Conservation (phyloP, 768 basidiomycete species). For the Imleria badia region DNA sequence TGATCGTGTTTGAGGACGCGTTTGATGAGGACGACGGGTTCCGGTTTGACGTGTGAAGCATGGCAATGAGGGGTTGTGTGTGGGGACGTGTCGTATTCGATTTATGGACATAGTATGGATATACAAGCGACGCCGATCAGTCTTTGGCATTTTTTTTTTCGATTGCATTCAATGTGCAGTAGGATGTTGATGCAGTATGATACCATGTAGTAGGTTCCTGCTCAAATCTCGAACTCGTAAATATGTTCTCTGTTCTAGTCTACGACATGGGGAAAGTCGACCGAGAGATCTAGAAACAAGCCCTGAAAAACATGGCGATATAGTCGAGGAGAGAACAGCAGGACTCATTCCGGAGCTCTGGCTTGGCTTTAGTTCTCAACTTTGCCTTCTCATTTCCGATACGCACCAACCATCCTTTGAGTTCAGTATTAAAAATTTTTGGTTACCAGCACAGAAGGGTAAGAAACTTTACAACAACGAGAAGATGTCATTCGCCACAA, state of each 20-base stretch:
- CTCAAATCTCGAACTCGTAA: neutral
- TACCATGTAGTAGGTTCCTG: neutral
- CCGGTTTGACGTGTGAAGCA: slow-evolving; percentile 26
- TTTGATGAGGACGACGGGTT: slow-evolving; percentile 31
- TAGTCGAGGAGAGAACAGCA: too few relatives aligned
- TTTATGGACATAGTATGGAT: slow-evolving; percentile 17
- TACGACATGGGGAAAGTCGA: neutral
- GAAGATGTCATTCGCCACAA: slow-evolving; percentile 12
- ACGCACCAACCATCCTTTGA: too few relatives aligned
- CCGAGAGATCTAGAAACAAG: too few relatives aligned
- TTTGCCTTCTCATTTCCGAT: too few relatives aligned
- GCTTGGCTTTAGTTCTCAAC: too few relatives aligned
- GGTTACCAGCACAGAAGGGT: too few relatives aligned
- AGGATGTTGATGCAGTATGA: slow-evolving; percentile 10
- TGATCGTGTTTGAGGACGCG: slow-evolving; percentile 30
- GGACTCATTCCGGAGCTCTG: too few relatives aligned
- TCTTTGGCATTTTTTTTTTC: slow-evolving; percentile 1
- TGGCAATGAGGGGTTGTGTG: neutral
- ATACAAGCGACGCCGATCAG: slow-evolving; percentile 1
- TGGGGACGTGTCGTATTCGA: neutral
- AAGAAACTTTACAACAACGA: neutral
- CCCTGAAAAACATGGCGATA: too few relatives aligned
- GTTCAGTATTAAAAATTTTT: too few relatives aligned
- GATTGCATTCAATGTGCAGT: slow-evolving; percentile 16
- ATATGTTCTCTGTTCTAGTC: neutral